phyloP scores from a whole-genome alignment of 2,329 filamentous ascomycete genomes.

The Fusarium compactum region DNA sequence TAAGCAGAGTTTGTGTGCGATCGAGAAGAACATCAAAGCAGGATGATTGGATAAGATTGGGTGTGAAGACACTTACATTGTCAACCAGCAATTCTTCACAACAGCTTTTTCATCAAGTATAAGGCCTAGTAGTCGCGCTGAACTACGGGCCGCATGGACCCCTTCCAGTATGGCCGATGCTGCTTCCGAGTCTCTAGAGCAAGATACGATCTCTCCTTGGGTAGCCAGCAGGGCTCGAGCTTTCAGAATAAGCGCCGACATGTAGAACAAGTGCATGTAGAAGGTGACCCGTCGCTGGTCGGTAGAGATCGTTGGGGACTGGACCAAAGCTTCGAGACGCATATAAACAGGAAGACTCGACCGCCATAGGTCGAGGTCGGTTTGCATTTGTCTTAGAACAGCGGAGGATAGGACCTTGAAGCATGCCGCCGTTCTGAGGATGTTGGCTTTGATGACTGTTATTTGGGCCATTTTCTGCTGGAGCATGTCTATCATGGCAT shows the following conservation, averaged over 20 bases:
- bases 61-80: background rate
- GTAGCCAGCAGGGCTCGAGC: background rate
- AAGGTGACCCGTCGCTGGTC: background rate
- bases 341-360: background rate
- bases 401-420: fast-evolving
- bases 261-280: background rate
- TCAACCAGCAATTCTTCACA: slow-evolving; percentile 1
- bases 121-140: fast-evolving
- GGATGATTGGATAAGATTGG: no score
- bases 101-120: background rate
- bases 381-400: background rate
- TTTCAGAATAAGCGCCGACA: background rate
- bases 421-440: background rate
- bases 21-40: fast-evolving
- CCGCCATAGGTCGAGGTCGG: background rate
- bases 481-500: fast-evolving
- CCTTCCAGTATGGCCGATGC: background rate
- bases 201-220: background rate
- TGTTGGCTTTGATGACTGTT: background rate
- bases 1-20: background rate
- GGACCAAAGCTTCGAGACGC: fast-evolving
- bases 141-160: fast-evolving
- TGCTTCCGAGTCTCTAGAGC: background rate
- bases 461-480: background rate
- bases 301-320: background rate